A percentile compares a stretch with the other conserved stretches of the same genome.
These are phyloP conservation scores for Epithele typhae DNA, from an alignment of 768 basidiomycete species.

Conservation along the genomic window DNA sequence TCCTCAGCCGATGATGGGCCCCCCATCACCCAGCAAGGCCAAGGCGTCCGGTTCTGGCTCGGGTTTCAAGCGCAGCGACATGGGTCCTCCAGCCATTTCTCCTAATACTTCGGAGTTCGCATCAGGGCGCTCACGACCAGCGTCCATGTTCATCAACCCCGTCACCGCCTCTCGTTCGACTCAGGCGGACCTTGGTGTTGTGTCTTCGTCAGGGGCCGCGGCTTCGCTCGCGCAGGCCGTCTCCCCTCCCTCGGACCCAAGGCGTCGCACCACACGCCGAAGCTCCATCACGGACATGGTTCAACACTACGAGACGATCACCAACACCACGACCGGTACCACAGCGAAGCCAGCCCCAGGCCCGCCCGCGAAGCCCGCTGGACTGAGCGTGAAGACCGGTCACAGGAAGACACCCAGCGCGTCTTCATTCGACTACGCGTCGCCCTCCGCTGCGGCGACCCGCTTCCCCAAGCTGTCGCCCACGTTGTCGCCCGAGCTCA, in stretches of 20 bases:
- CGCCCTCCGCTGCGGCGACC: slow-evolving; percentile 22
- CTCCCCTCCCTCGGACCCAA: slow-evolving; percentile 45
- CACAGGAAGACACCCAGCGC: slow-evolving; percentile 7
- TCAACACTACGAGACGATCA: slow-evolving; percentile 72
- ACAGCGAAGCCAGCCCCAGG: slow-evolving; percentile 5
- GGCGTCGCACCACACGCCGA: slow-evolving; percentile 43
- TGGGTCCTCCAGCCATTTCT: slow-evolving; percentile 10
- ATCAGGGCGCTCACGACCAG: slow-evolving; percentile 57
- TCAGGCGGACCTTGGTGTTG: slow-evolving; percentile 33
- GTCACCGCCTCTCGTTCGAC: slow-evolving; percentile 35
- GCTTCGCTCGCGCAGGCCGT: slow-evolving; percentile 17
- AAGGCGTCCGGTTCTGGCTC: slow-evolving; percentile 25
- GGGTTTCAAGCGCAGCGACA: not conserved
- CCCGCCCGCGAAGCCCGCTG: slow-evolving; percentile 27
- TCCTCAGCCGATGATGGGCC: slow-evolving; percentile 11
- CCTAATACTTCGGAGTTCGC: slow-evolving; percentile 19
- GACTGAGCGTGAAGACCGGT: slow-evolving; percentile 21
- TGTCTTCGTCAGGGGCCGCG: slow-evolving; percentile 29
- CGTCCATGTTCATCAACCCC: slow-evolving; percentile 78
- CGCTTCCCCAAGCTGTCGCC: slow-evolving; percentile 26
- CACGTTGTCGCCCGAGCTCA: slow-evolving; percentile 19
- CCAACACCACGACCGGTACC: slow-evolving; percentile 13
- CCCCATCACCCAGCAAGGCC: slow-evolving; percentile 19
- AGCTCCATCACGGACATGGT: slow-evolving; percentile 88
- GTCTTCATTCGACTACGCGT: slow-evolving; percentile 4